These are phyloP conservation scores for Ophiostoma sp. DNA, from an alignment of 2,329 filamentous ascomycete genomes.

Conservation along the genomic window DNA sequence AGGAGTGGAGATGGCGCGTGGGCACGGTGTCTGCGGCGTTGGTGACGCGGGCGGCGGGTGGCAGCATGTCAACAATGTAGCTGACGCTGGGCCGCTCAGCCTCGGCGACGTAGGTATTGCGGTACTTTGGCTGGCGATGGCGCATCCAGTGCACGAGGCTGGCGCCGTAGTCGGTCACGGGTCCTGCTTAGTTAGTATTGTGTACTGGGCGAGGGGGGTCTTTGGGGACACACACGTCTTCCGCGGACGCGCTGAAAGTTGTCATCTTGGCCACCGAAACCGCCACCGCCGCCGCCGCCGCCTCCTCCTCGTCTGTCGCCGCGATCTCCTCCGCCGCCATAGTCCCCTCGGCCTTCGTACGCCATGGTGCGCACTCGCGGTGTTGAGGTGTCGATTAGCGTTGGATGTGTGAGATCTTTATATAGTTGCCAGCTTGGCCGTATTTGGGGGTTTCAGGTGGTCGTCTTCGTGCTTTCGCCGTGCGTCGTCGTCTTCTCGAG, in stretches of 20 bases:
- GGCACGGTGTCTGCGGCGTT: conserved; percentile 82
- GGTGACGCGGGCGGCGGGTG: conserved; percentile 68
- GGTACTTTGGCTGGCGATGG: conserved; percentile 70
- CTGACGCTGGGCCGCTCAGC: conserved; percentile 78
- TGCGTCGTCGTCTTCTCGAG: not conserved
- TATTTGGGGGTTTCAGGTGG: no score
- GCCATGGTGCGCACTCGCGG: conserved; percentile 27
- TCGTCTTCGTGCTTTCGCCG: not conserved
- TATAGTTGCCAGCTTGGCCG: not conserved
- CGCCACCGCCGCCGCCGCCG: conserved; percentile 13
- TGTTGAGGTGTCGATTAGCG: conserved; percentile 1
- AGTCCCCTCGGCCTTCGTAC: conserved; percentile 28
- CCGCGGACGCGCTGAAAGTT: conserved; percentile 26
- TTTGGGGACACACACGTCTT: conserved; percentile 34
- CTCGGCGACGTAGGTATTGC: conserved; percentile 66
- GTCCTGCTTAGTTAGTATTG: conserved; percentile 32
- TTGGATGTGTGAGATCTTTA: not conserved
- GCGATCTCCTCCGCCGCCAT: conserved; percentile 24
- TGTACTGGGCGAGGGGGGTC: not conserved
- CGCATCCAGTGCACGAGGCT: conserved; percentile 90
- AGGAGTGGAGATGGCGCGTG: conserved; percentile 95
- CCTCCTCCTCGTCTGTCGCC: conserved; percentile 22
- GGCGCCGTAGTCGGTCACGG: conserved; percentile 88
- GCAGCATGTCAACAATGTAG: conserved; percentile 91
- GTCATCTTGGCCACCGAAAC: conserved; percentile 14